phyloP scores from a whole-genome alignment of 1,284 basidiomycete species.

The Farysia itapuensis region DNA sequence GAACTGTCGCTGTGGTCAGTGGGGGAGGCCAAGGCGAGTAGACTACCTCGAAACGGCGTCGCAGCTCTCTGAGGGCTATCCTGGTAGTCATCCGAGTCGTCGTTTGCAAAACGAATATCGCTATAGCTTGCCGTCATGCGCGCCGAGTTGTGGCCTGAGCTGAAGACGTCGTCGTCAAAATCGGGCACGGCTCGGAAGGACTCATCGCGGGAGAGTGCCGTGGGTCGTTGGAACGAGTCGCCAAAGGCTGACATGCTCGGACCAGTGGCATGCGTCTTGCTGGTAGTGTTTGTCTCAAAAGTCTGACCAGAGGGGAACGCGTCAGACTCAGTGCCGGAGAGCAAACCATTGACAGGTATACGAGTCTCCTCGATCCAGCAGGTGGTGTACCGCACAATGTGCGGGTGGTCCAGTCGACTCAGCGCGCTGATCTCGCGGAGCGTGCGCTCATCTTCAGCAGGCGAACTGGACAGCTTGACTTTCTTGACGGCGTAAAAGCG shows the following conservation, averaged over 20 bases:
- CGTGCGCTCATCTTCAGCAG: slow-evolving; percentile 80
- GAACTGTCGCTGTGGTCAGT: slow-evolving; percentile 13
- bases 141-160: slow-evolving; percentile 61
- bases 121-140: slow-evolving; percentile 60
- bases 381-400: slow-evolving; percentile 78
- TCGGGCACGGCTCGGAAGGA: slow-evolving; percentile 32
- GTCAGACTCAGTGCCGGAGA: slow-evolving; percentile 28
- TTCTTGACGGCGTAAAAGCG: slow-evolving; percentile 74
- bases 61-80: slow-evolving; percentile 6
- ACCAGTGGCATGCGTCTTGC: slow-evolving; percentile 32
- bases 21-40: slow-evolving; percentile 22
- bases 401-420: slow-evolving; percentile 80
- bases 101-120: slow-evolving; percentile 68
- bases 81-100: slow-evolving; percentile 56
- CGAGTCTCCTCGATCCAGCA: slow-evolving; percentile 57
- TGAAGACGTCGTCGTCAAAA: slow-evolving; percentile 52
- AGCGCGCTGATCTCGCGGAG: slow-evolving; percentile 88
- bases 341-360: slow-evolving; percentile 17
- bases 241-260: slow-evolving; percentile 34
- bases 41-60: slow-evolving; percentile 6
- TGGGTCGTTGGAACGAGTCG: slow-evolving; percentile 13
- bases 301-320: slow-evolving; percentile 22
- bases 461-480: slow-evolving; percentile 73
- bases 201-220: slow-evolving; percentile 7
- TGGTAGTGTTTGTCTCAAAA: slow-evolving; percentile 36